Percentiles rank a stretch among this genome's conserved stretches.
Conservation (phyloP, 805 yeast genomes). For the Wickerhamomyces hampshirensis region DNA sequence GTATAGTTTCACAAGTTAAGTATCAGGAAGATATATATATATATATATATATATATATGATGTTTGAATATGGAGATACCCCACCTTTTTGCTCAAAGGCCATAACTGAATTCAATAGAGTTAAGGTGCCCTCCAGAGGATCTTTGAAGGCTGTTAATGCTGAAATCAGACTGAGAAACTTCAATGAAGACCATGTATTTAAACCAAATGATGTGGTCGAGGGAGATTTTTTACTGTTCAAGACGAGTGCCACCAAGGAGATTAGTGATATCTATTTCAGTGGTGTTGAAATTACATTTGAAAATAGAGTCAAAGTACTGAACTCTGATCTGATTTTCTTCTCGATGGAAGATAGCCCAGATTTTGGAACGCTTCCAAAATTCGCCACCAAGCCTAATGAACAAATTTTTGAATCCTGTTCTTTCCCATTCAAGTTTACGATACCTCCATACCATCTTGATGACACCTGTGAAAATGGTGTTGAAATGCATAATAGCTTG, state of each 20-base stretch:
- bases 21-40: no score
- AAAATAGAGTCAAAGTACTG: slow-evolving; percentile 12
- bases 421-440: slow-evolving; percentile 17
- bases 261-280: slow-evolving; percentile 17
- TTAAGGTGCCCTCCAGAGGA: slow-evolving; percentile 13
- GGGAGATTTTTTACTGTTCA: slow-evolving; percentile 13
- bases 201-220: slow-evolving; percentile 16
- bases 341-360: slow-evolving; percentile 17
- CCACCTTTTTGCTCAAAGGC: not conserved
- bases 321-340: slow-evolving; percentile 10
- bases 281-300: slow-evolving; percentile 16
- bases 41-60: no score
- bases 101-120: slow-evolving; percentile 7
- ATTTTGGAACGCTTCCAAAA: slow-evolving; percentile 2
- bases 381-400: slow-evolving; percentile 9
- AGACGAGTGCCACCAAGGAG: slow-evolving; percentile 4
- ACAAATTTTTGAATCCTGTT: slow-evolving; percentile 7
- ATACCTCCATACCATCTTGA: slow-evolving; percentile 15
- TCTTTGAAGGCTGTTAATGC: slow-evolving; percentile 14
- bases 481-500: slow-evolving; percentile 7
- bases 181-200: slow-evolving; percentile 5
- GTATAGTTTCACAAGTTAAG: no score
- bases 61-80: no score
- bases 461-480: slow-evolving; percentile 8
- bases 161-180: slow-evolving; percentile 9